Percentiles rank a stretch among this genome's conserved stretches.
Conservation (phyloP, 441 rosid species). For the Oxalis stricta region DNA sequence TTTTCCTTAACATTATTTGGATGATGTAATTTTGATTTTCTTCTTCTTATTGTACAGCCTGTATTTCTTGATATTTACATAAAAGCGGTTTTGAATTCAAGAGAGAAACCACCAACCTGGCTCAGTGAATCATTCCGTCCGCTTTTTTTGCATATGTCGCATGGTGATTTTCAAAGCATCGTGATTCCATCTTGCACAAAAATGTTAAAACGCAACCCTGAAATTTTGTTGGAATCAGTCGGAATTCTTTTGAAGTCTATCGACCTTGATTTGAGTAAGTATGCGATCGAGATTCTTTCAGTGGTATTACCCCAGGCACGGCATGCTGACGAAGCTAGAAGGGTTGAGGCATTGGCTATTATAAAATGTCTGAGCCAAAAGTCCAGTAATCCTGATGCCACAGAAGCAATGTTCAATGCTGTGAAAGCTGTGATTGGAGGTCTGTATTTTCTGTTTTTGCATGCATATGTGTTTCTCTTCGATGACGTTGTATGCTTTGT, state of each 20-base stretch:
- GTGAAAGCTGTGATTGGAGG: conserved; percentile 88
- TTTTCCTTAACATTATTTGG: too few relatives aligned
- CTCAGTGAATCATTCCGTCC: conserved; percentile 62
- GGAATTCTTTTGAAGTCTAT: conserved; percentile 56
- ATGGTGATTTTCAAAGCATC: conserved; percentile 68
- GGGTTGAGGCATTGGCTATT: conserved; percentile 58
- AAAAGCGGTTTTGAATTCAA: conserved; percentile 70
- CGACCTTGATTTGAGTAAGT: conserved; percentile 84
- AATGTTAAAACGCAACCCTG: conserved; percentile 98
- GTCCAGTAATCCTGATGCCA: conserved; percentile 89
- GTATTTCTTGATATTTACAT: conserved; percentile 68
- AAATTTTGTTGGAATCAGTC: conserved; percentile 79
- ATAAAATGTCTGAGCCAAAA: conserved; percentile 60
- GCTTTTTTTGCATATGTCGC: conserved; percentile 46
- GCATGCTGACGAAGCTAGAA: conserved; percentile 82
- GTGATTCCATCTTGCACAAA: conserved; percentile 76
- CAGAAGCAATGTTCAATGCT: conserved; percentile 71
- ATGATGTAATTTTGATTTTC: conserved; percentile 1
- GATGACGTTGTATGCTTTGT: conserved; percentile 2
- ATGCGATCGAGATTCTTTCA: conserved; percentile 66
- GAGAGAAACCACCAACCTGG: conserved; percentile 52
- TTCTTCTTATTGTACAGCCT: conserved; percentile 43
- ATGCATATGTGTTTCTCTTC: neutral
- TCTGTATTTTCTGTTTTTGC: conserved; percentile 18
- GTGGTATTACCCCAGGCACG: conserved; percentile 78